These are phyloP conservation scores for Lachnellula hyalina DNA, from an alignment of 2,329 filamentous ascomycete species.

Conservation along the genomic window DNA sequence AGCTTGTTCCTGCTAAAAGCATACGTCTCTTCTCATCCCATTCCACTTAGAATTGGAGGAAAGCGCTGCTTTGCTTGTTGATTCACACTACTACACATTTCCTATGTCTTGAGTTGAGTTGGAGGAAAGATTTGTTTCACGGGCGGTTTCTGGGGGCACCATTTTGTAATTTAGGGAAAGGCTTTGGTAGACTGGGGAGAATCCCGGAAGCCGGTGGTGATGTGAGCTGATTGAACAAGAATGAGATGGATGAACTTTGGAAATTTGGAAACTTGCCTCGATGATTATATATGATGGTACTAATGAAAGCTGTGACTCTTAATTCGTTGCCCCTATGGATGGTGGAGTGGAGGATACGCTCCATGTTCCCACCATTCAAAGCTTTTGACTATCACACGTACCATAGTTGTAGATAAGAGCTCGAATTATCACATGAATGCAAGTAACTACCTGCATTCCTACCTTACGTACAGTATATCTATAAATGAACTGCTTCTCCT, in stretches of 20 bases:
- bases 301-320: not conserved
- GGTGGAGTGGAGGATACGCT: no score
- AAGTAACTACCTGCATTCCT: no score
- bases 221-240: not conserved
- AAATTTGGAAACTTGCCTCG: no score
- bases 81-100: slow-evolving; percentile 2
- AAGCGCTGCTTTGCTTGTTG: slow-evolving; percentile 1
- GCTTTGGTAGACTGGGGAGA: slow-evolving; percentile 4
- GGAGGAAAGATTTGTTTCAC: not conserved
- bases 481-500: no score
- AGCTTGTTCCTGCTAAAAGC: slow-evolving; percentile 2
- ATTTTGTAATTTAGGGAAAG: slow-evolving; percentile 24
- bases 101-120: slow-evolving; percentile 7
- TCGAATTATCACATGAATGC: no score
- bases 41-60: slow-evolving; percentile 1
- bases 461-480: no score
- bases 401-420: no score
- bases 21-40: slow-evolving; percentile 1
- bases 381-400: no score
- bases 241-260: not conserved
- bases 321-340: no score
- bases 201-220: not conserved
- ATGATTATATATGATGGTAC: not conserved
- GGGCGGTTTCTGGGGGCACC: slow-evolving; percentile 7
- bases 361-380: no score